phyloP scores from a whole-genome alignment of 176 grass and related monocot genomes.

The Carex myosuroides region DNA sequence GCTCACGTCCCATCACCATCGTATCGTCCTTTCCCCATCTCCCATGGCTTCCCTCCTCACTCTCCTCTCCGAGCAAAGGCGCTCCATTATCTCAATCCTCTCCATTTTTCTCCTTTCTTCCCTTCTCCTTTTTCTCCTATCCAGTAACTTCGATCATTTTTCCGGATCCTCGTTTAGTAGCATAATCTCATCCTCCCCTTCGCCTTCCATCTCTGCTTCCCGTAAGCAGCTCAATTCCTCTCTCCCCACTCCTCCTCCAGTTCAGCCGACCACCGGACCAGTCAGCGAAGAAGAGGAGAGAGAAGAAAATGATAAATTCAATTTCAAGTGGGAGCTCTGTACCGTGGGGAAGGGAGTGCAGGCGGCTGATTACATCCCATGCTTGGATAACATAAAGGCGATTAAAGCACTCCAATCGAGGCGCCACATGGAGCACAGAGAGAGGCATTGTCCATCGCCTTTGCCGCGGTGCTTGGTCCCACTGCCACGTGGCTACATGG shows the following conservation, averaged over 20 bases:
- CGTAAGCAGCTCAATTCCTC: constrained; percentile 15
- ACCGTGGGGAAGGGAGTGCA: constrained; percentile 43
- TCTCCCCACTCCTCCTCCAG: background rate
- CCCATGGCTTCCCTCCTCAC: constrained; percentile 34
- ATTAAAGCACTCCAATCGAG: constrained; percentile 60
- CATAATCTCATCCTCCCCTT: constrained; percentile 2
- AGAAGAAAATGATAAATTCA: constrained; percentile 23
- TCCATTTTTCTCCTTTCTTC: constrained; percentile 35
- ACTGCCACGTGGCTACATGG: constrained; percentile 45
- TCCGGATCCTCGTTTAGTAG: constrained; percentile 24
- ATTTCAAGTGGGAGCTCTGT: constrained; percentile 53
- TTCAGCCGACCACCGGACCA: background rate
- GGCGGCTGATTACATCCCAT: constrained; percentile 76
- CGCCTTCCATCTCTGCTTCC: background rate
- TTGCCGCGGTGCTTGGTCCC: constrained; percentile 64
- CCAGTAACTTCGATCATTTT: constrained; percentile 15
- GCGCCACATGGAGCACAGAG: constrained; percentile 84
- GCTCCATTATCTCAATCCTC: constrained; percentile 29
- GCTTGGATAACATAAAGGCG: constrained; percentile 77
- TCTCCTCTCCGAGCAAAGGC: constrained; percentile 43
- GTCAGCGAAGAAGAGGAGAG: background rate
- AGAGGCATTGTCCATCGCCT: constrained; percentile 72
- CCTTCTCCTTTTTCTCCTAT: constrained; percentile 38
- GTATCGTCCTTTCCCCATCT: background rate
- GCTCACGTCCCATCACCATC: background rate